phyloP scores from a whole-genome alignment of 306 rosid genomes.

The Albizia julibrissin region DNA sequence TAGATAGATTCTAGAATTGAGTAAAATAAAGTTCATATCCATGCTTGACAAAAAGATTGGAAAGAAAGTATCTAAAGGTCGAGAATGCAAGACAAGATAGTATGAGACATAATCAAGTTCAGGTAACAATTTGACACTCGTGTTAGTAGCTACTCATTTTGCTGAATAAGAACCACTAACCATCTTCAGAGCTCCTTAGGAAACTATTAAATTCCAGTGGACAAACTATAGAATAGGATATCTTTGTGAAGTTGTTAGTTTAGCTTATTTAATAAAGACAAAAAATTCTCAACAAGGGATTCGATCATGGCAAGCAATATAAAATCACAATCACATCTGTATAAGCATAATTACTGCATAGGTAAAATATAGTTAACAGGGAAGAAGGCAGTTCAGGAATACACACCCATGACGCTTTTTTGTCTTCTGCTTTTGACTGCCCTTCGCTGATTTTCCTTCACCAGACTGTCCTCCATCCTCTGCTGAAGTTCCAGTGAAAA shows the following conservation, averaged over 20 bases:
- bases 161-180: slow-evolving; percentile 2
- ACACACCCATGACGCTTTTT: slow-evolving; percentile 88
- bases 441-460: slow-evolving; percentile 64
- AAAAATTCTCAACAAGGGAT: slow-evolving; percentile 22
- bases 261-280: slow-evolving; percentile 17
- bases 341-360: slow-evolving; percentile 13
- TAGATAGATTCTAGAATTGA: background rate
- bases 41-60: background rate
- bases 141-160: background rate
- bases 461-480: slow-evolving; percentile 61
- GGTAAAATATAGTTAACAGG: slow-evolving; percentile 21
- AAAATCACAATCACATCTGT: slow-evolving; percentile 19
- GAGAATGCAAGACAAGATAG: background rate
- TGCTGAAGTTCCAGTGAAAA: slow-evolving; percentile 38
- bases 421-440: slow-evolving; percentile 70
- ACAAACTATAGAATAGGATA: slow-evolving; percentile 10
- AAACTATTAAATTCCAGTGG: background rate
- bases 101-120: background rate
- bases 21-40: background rate
- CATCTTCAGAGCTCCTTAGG: background rate
- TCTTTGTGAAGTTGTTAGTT: background rate
- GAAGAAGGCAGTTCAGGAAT: slow-evolving; percentile 30
- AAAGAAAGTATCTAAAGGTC: slow-evolving; percentile 4
- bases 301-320: slow-evolving; percentile 11
- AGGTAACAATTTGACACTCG: background rate